These are phyloP conservation scores for Xylaria scruposa DNA, from an alignment of 495 filamentous ascomycete species.

Conservation along the genomic window DNA sequence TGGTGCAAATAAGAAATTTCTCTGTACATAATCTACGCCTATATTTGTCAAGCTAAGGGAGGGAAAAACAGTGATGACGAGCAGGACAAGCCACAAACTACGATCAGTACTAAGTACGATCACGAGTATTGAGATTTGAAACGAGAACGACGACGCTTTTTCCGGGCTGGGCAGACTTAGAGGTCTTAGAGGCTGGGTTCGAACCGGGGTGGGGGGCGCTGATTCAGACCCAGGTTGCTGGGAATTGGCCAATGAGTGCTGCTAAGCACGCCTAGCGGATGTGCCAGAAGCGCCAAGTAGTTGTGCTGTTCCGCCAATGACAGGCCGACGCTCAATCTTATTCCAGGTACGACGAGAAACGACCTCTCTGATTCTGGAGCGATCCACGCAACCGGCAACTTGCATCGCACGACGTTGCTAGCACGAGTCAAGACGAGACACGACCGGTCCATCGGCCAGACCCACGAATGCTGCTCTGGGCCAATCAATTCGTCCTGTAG, in stretches of 20 bases:
- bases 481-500: background rate
- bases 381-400: background rate
- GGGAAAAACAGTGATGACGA: background rate
- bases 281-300: slow-evolving; percentile 20
- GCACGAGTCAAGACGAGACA: slow-evolving; percentile 24
- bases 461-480: background rate
- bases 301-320: slow-evolving; percentile 8
- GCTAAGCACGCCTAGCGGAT: background rate
- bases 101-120: background rate
- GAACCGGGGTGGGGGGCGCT: background rate
- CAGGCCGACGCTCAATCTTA: background rate
- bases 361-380: background rate
- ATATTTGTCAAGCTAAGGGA: background rate
- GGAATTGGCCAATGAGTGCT: slow-evolving; percentile 15
- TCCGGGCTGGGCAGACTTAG: slow-evolving; percentile 11
- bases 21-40: background rate
- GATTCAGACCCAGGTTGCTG: background rate
- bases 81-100: background rate
- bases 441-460: slow-evolving; percentile 12
- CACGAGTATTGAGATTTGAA: slow-evolving; percentile 8
- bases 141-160: slow-evolving; percentile 13
- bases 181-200: background rate
- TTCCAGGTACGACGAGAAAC: background rate
- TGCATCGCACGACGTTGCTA: slow-evolving; percentile 8
- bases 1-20: background rate